phyloP scores from a whole-genome alignment of 345 rosid species.

The Gossypium raimondii region DNA sequence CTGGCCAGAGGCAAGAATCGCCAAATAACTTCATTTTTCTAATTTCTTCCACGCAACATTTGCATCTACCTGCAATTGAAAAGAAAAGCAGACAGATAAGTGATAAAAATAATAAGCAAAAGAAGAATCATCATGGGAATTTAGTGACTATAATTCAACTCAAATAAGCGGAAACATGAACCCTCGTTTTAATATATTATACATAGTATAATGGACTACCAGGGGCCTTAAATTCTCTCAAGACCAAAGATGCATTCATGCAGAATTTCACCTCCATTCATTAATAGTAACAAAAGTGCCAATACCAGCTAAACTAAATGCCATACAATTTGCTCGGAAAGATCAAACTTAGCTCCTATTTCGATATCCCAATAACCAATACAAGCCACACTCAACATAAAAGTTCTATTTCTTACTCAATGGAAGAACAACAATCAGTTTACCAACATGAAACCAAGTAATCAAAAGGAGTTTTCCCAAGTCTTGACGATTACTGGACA shows the following conservation, averaged over 20 bases:
- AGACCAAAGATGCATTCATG: not conserved
- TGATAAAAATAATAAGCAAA: not conserved
- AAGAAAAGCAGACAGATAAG: not conserved
- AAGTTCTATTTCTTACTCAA: too few species aligned
- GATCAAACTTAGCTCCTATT: not conserved
- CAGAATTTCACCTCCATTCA: not conserved
- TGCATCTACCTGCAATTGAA: not conserved
- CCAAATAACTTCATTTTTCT: conserved; percentile 1
- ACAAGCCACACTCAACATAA: not conserved
- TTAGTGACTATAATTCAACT: not conserved
- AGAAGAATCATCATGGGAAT: not conserved
- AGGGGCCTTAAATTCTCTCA: too few species aligned
- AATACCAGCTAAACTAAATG: not conserved
- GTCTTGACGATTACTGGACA: not conserved
- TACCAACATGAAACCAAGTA: not conserved
- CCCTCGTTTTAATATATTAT: not conserved
- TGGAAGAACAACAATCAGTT: not conserved
- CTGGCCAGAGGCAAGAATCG: conserved; percentile 8
- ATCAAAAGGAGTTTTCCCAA: not conserved
- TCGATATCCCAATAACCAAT: not conserved
- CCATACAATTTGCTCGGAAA: not conserved
- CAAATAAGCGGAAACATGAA: not conserved
- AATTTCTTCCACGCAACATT: not conserved
- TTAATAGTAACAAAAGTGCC: not conserved
- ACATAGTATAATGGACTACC: not conserved